Evolutionary conservation across 2,329 filamentous ascomycete species (phyloP), one percentile per base, ranked within the genome.

Genomic region (Sclerotinia sclerotiorum): DNA sequence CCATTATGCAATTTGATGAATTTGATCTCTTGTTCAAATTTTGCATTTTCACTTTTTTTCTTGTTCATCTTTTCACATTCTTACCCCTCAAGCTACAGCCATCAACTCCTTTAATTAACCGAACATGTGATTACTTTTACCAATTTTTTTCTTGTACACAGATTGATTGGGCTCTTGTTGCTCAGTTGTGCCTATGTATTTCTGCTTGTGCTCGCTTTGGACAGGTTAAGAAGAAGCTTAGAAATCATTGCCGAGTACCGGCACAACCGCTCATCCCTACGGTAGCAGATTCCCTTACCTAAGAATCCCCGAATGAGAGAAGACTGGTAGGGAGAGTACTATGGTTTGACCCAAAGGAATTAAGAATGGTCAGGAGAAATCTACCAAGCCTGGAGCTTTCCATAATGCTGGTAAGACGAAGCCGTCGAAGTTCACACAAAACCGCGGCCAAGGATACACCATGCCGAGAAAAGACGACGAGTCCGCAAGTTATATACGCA

Each of bases 191-290:
- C 83, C 69, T 84, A 80, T 49, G 81, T 78, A 0, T 78, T 11
- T 80, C 81, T 3, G 84, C 84, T 51, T 68, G 82, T 79, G 79
- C 81, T 51, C 82, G 84, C 57, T 86, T 82, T 68, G 79, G 81
- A 4, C 83, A 85, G 69, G 80, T 85, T 69, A 84, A 82, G 75
- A 77, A 78, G 57, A 83, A 84, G 76, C 77, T 82, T 0, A 80
- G 80, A 3, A 64, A 46, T 29, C 5, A 62, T 62, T 62, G 58
- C 32, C 15, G 27, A n/a, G 2, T 42, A 44, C n/a, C 24, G 10
- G 24, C 57, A n/a, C 57, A 44, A 11, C 19, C 54, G 54, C 19
- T 62, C 17, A 11, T 60, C 39, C 56, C 56, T 29, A 29, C 27
- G 4, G 17, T 46, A 10, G 5, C 5, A n/a, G 54, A 17, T 27